These are phyloP conservation scores for Umbelopsis isabellina DNA, from an alignment of 192 early-diverging fungal species.

Conservation along the genomic window DNA sequence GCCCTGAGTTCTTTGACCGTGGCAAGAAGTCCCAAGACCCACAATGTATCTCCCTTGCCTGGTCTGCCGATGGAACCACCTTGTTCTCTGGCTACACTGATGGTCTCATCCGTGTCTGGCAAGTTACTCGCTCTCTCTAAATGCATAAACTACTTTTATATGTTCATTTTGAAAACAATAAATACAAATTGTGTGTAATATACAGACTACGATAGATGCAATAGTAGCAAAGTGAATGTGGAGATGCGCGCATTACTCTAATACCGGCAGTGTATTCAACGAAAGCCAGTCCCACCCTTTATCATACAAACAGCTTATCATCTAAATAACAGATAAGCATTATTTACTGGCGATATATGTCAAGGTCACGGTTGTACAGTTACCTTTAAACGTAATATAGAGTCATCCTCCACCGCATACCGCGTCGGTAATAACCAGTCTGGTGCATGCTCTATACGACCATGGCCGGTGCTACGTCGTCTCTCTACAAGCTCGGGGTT, in stretches of 20 bases:
- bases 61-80: constrained; percentile 97
- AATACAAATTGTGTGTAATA: constrained; percentile 25
- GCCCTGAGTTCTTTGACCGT: constrained; percentile 69
- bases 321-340: constrained; percentile 6
- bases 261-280: neutral
- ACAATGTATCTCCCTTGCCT: constrained; percentile 95
- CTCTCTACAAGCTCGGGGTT: neutral
- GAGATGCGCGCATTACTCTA: neutral
- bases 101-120: constrained; percentile 82
- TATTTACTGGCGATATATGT: neutral
- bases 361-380: neutral
- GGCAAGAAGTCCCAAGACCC: constrained; percentile 73
- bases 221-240: neutral
- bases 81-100: constrained; percentile 99
- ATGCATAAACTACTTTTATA: constrained; percentile 5
- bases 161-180: constrained; percentile 10
- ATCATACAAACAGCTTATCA: constrained; percentile 30
- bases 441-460: constrained; percentile 20
- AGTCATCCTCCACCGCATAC: constrained; percentile 33
- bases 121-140: constrained; percentile 67
- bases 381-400: constrained; percentile 38
- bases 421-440: constrained; percentile 43
- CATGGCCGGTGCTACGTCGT: neutral
- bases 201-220: neutral
- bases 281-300: constrained; percentile 38